Evolutionary conservation across 2,329 filamentous ascomycete species (phyloP).

Genomic region (Epichloe gansuensis): DNA sequence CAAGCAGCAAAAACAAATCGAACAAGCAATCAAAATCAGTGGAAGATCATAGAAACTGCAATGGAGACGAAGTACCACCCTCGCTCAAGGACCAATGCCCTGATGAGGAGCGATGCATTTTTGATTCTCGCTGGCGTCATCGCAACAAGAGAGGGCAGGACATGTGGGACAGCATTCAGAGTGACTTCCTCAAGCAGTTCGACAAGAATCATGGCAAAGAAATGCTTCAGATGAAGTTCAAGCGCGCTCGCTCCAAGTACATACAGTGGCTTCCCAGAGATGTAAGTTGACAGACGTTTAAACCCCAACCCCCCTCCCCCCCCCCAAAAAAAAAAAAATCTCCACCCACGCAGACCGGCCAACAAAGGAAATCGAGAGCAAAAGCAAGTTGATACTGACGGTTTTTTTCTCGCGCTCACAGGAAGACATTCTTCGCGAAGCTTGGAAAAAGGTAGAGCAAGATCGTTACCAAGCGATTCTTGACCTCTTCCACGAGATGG

Average conservation of each 20-base stretch:
- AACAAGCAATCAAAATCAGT: constrained; percentile 10
- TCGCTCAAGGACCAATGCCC: constrained; percentile 32
- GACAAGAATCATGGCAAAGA: constrained; percentile 30
- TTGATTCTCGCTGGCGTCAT: constrained; percentile 34
- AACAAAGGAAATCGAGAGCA: not conserved
- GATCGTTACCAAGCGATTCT: constrained; percentile 30
- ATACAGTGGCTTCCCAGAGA: constrained; percentile 35
- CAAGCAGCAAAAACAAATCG: constrained; percentile 6
- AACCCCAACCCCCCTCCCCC: not conserved
- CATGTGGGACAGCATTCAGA: constrained; percentile 44
- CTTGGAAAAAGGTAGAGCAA: constrained; percentile 28
- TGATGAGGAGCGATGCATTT: constrained; percentile 35
- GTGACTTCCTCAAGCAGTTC: constrained; percentile 25
- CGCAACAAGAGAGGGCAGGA: constrained; percentile 38
- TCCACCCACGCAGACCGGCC: not conserved
- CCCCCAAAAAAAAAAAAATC: not conserved
- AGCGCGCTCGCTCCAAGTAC: constrained; percentile 35
- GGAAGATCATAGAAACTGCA: constrained; percentile 23
- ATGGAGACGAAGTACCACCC: constrained; percentile 21
- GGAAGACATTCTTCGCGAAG: constrained; percentile 28
- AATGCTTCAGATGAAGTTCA: constrained; percentile 43
- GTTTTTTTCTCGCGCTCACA: constrained; percentile 10
- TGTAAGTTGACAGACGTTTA: constrained; percentile 24
- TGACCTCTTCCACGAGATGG: constrained; percentile 33
- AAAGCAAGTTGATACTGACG: not conserved